Percentiles rank a stretch among this genome's conserved stretches.
Evolutionary conservation across 805 yeast species (phyloP).

Genomic region (Metschnikowia peoriensis): DNA sequence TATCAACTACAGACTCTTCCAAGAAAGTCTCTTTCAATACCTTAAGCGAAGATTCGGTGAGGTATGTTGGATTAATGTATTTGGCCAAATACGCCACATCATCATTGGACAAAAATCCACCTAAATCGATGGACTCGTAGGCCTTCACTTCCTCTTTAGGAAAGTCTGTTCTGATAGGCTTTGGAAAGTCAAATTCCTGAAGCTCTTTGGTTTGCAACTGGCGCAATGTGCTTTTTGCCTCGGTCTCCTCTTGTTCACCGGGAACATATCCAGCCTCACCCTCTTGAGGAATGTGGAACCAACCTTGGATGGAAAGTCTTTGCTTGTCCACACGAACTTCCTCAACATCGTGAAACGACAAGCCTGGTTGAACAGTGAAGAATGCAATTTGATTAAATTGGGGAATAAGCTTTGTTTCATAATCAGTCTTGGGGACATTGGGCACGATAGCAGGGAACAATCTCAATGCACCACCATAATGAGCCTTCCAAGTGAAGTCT

Average conservation of each 20-base stretch:
- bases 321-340: slow-evolving; percentile 92
- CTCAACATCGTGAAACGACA: slow-evolving; percentile 96
- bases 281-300: slow-evolving; percentile 96
- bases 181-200: slow-evolving; percentile 81
- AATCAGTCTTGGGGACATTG: slow-evolving; percentile 86
- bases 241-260: slow-evolving; percentile 80
- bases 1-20: slow-evolving; percentile 67
- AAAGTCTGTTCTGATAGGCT: slow-evolving; percentile 48
- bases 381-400: slow-evolving; percentile 96
- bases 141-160: slow-evolving; percentile 37
- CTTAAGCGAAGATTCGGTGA: slow-evolving; percentile 28
- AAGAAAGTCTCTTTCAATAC: slow-evolving; percentile 52
- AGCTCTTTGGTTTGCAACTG: slow-evolving; percentile 74
- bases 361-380: slow-evolving; percentile 94
- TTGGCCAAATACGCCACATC: slow-evolving; percentile 52
- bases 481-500: slow-evolving; percentile 81
- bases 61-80: slow-evolving; percentile 56
- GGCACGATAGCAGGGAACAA: slow-evolving; percentile 83
- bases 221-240: slow-evolving; percentile 72
- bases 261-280: slow-evolving; percentile 85
- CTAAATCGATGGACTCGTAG: slow-evolving; percentile 18
- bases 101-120: slow-evolving; percentile 16
- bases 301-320: slow-evolving; percentile 91
- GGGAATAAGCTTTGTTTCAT: slow-evolving; percentile 68
- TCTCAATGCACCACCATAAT: slow-evolving; percentile 91